Conservation (phyloP, 495 filamentous ascomycete genomes). For the Aspergillus diversus region DNA sequence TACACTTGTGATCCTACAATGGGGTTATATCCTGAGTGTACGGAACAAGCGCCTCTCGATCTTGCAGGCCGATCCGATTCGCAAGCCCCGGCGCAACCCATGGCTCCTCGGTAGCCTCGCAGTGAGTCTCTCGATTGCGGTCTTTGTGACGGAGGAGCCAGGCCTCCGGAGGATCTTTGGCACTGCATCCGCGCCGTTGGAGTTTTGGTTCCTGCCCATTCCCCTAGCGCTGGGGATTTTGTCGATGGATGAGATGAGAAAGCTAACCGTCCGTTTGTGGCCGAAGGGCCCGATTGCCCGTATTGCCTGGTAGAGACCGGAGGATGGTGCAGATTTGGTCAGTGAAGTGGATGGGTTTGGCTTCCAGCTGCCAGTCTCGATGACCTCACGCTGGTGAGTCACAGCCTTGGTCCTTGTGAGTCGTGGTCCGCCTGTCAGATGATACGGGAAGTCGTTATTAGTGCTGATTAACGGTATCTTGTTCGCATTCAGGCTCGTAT, state of each 20-base stretch:
- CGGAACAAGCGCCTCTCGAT: constrained; percentile 55
- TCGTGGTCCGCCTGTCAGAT: too few relatives aligned
- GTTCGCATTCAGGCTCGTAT: too few relatives aligned
- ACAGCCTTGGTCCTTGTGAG: too few relatives aligned
- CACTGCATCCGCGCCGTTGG: constrained; percentile 51
- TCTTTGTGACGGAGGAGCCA: constrained; percentile 56
- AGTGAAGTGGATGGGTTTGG: too few relatives aligned
- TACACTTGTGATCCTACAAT: constrained; percentile 63
- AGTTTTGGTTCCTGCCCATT: constrained; percentile 57
- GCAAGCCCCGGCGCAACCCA: constrained; percentile 49
- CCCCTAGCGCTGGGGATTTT: constrained; percentile 53
- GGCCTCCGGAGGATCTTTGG: constrained; percentile 51
- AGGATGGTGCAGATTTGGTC: too few relatives aligned
- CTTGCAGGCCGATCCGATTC: constrained; percentile 55
- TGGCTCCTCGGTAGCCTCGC: constrained; percentile 50
- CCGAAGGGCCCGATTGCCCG: constrained; percentile 46
- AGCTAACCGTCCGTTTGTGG: constrained; percentile 48
- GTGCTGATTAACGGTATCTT: too few relatives aligned
- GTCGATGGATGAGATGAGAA: constrained; percentile 53
- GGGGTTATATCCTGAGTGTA: constrained; percentile 54
- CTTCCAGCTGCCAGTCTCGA: too few relatives aligned
- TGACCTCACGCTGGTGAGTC: too few relatives aligned
- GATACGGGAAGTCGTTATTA: too few relatives aligned
- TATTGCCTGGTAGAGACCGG: constrained; percentile 46
- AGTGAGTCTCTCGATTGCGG: constrained; percentile 51